A percentile compares a stretch with the other conserved stretches of the same genome.
phyloP scores from a whole-genome alignment of 164 flowering plant genomes.

The Piper longum region DNA sequence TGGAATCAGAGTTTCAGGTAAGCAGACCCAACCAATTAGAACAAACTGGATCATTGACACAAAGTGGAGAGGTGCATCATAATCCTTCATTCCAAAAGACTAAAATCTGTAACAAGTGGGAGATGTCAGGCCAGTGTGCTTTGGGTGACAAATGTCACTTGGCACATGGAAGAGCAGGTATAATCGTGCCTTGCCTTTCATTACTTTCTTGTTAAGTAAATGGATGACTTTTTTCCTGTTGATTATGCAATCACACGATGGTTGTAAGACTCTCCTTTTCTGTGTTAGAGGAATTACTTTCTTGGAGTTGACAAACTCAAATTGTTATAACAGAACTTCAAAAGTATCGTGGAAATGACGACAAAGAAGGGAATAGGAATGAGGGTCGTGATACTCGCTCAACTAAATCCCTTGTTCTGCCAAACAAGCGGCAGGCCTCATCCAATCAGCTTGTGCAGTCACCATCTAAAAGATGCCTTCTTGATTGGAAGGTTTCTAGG shows the following conservation, averaged over 20 bases:
- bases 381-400: not conserved
- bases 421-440: not conserved
- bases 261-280: not conserved
- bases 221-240: not conserved
- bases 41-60: constrained; percentile 11
- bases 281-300: not conserved
- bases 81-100: constrained; percentile 67
- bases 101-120: constrained; percentile 17
- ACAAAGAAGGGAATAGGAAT: not conserved
- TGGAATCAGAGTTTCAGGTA: not conserved
- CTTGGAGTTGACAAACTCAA: not conserved
- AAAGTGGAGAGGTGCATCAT: constrained; percentile 13
- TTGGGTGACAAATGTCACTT: constrained; percentile 1
- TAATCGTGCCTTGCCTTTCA: not conserved
- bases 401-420: not conserved
- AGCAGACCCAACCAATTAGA: constrained; percentile 16
- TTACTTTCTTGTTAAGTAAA: not conserved
- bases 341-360: not conserved
- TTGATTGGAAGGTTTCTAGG: not conserved
- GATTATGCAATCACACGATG: too few relatives aligned
- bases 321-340: not conserved
- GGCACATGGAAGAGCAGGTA: constrained; percentile 2
- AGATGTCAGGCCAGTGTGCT: not conserved
- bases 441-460: not conserved
- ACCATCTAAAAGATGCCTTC: not conserved